Evolutionary conservation across 495 filamentous ascomycete genomes (phyloP), one percentile per base, ranked within the genome.

Genomic region (Penicillium manginii): DNA sequence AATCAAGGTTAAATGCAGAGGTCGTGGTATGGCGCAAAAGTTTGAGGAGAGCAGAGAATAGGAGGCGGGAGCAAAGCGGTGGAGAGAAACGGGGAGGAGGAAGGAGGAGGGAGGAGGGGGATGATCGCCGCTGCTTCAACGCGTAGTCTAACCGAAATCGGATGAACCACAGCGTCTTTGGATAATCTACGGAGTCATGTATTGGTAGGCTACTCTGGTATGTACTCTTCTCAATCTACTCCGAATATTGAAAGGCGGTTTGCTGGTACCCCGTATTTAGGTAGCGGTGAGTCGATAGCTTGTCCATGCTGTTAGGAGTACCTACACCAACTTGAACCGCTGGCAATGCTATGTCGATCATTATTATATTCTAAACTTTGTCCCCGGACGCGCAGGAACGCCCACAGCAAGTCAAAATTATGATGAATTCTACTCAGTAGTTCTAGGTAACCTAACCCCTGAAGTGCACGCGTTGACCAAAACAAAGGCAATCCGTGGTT

Each of bases 51-150:
- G 54, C 54, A 62, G 67, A 70, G 63, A 60, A 62, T 58, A 70
- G 57, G 64, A 59, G 59, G 59, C 58, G 67, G 65, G 67, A 64
- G 54, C 17, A 68, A 70, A 64, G 60, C 62, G 68, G 60, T 66
- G 61, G 63, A 64, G 23, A 59, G 63, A 64, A 19, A 29, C 26
- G 26, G 26, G 26, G 26, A 8, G 26, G 9, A 29, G 26, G 26
- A 8, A 29, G 35, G 60, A 51, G 52, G 50, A 57, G 48, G 17
- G 53, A 29, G 22, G 49, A 55, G 64, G 59, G 60, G 51, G 47
- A n/a, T n/a, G 61, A 69, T 56, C 65, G 62, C 42, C 66, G 65
- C 35, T 68, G 66, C 48, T 66, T 54, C 26, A 42, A 21, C 17
- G 17, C n/a, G 42, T 5, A 3, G 42, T 4, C 42, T 46, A 46